A percentile compares a stretch with the other conserved stretches of the same genome.
These are phyloP conservation scores for Sporormia fimetaria DNA, from an alignment of 495 filamentous ascomycete species.

Conservation along the genomic window DNA sequence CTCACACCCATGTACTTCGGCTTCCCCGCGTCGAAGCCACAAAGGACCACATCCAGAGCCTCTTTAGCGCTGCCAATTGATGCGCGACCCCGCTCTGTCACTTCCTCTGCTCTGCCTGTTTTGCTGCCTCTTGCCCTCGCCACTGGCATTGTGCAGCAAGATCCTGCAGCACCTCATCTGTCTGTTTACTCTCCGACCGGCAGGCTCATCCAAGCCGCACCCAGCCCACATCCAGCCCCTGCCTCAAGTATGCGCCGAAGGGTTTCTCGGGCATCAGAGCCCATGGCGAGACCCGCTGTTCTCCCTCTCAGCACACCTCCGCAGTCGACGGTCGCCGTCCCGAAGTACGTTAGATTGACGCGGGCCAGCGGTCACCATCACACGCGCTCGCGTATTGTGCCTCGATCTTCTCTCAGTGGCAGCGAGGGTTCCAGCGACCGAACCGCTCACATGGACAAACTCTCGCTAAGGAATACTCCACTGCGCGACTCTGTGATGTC, in stretches of 20 bases:
- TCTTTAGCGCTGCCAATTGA: not conserved
- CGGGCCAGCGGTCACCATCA: no score
- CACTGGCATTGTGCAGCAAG: constrained; percentile 11
- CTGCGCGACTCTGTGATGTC: no score
- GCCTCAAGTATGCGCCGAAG: not conserved
- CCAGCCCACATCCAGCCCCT: not conserved
- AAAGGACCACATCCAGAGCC: not conserved
- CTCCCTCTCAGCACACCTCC: no score
- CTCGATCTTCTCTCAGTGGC: no score
- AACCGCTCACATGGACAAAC: no score
- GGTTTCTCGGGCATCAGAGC: not conserved
- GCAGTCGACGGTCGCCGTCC: no score
- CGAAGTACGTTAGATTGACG: no score
- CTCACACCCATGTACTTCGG: constrained; percentile 2
- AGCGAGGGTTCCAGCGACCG: no score
- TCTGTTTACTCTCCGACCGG: constrained; percentile 21
- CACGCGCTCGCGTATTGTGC: no score
- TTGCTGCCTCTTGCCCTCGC: constrained; percentile 22
- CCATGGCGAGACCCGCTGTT: no score
- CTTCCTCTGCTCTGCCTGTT: constrained; percentile 19
- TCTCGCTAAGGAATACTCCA: no score
- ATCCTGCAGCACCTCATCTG: constrained; percentile 6
- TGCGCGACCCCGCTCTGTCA: constrained; percentile 7
- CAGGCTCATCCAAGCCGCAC: constrained; percentile 12
- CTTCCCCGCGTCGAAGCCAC: no score